Conservation (phyloP, 306 rosid species). For the Cajanus cajan region DNA sequence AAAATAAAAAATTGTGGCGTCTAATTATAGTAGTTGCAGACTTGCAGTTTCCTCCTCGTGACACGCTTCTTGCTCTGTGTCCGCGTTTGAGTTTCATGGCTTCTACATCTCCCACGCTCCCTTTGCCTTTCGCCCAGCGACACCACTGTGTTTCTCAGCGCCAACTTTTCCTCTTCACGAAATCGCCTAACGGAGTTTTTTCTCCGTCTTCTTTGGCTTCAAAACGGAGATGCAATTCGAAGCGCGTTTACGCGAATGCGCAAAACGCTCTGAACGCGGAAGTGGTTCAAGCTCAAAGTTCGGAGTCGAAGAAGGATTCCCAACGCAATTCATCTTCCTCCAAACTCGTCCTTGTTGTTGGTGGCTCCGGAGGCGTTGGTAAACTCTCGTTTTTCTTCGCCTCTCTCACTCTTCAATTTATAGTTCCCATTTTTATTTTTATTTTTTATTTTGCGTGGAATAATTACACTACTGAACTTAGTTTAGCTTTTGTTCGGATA, state of each 20-base stretch:
- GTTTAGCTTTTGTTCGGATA: too few species aligned
- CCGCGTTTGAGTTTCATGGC: constrained; percentile 47
- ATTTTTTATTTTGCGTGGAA: too few species aligned
- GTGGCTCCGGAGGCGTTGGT: constrained; percentile 96
- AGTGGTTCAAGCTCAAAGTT: constrained; percentile 36
- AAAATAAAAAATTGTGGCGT: constrained; percentile 21
- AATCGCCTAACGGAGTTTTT: constrained; percentile 17
- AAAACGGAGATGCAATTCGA: constrained; percentile 22
- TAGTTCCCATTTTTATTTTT: neutral
- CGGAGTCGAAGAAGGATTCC: constrained; percentile 33
- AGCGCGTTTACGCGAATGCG: constrained; percentile 20
- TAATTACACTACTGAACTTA: too few species aligned
- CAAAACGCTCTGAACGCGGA: constrained; percentile 49
- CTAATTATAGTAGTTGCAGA: neutral
- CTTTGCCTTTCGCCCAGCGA: constrained; percentile 28
- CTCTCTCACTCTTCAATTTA: neutral
- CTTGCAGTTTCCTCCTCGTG: neutral
- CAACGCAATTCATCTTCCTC: constrained; percentile 45
- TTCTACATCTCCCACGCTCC: constrained; percentile 27
- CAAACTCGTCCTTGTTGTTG: constrained; percentile 79
- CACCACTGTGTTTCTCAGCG: constrained; percentile 30
- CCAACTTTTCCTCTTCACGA: constrained; percentile 33
- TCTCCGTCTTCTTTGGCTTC: constrained; percentile 18
- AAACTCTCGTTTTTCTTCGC: neutral
- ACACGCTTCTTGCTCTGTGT: neutral